A percentile compares a stretch with the other conserved stretches of the same genome.
phyloP scores from a whole-genome alignment of 768 basidiomycete genomes.

The Serendipita sp. region DNA sequence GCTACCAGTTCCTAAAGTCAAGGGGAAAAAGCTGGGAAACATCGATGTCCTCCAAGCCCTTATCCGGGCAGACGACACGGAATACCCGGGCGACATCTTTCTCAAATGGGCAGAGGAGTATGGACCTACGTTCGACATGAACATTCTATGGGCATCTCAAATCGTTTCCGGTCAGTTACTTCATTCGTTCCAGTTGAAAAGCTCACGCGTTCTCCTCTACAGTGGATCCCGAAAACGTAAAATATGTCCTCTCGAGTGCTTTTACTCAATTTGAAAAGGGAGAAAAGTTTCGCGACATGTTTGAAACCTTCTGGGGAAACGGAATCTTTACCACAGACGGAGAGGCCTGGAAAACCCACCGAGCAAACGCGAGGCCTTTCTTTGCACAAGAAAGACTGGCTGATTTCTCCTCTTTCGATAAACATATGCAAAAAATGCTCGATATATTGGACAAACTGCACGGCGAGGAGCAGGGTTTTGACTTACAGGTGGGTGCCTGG shows the following conservation, averaged over 20 bases:
- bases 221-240: constrained; percentile 29
- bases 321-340: constrained; percentile 70
- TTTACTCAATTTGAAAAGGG: constrained; percentile 19
- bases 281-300: constrained; percentile 16
- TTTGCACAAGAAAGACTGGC: constrained; percentile 56
- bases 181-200: not conserved
- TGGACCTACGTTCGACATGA: constrained; percentile 50
- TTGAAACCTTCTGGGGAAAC: constrained; percentile 31
- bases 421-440: constrained; percentile 28
- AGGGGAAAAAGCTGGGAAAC: constrained; percentile 66
- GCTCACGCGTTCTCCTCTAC: not conserved
- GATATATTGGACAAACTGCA: constrained; percentile 7
- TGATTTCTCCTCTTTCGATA: constrained; percentile 54
- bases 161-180: constrained; percentile 19
- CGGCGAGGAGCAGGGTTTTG: constrained; percentile 3
- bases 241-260: constrained; percentile 15
- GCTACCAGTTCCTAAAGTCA: constrained; percentile 35
- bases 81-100: constrained; percentile 48
- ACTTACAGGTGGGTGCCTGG: constrained; percentile 9
- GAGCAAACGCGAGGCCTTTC: constrained; percentile 51
- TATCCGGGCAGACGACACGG: constrained; percentile 36
- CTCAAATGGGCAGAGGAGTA: constrained; percentile 52
- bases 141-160: constrained; percentile 52
- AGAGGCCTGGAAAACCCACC: constrained; percentile 35
- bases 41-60: constrained; percentile 46